These are phyloP conservation scores for Nyssa sinensis DNA, from an alignment of 148 eudicot genomes.

Conservation along the genomic window DNA sequence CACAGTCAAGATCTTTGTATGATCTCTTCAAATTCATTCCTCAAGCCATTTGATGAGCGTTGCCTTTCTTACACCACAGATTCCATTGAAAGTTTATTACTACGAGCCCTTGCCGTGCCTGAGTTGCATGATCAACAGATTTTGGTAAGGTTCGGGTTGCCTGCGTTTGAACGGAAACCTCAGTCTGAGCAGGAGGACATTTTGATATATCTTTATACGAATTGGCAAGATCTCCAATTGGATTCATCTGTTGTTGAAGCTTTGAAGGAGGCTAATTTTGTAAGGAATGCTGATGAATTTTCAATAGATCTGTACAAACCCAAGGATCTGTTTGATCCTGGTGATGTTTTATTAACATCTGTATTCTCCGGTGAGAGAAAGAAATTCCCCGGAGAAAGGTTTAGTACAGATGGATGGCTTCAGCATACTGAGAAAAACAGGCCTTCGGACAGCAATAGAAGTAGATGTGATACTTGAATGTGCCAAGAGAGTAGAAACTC, in stretches of 20 bases:
- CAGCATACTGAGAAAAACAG: slow-evolving; percentile 72
- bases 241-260: slow-evolving; percentile 71
- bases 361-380: slow-evolving; percentile 81
- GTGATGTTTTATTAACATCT: slow-evolving; percentile 71
- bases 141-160: slow-evolving; percentile 77
- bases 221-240: slow-evolving; percentile 83
- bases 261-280: slow-evolving; percentile 73
- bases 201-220: slow-evolving; percentile 67
- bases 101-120: slow-evolving; percentile 81
- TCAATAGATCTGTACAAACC: slow-evolving; percentile 64
- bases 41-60: slow-evolving; percentile 76
- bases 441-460: slow-evolving; percentile 73
- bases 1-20: slow-evolving; percentile 64
- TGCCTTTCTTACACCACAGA: slow-evolving; percentile 63
- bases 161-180: slow-evolving; percentile 71
- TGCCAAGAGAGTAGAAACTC: slow-evolving; percentile 84
- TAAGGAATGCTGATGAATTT: slow-evolving; percentile 77
- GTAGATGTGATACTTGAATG: slow-evolving; percentile 87
- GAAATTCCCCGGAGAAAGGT: slow-evolving; percentile 94
- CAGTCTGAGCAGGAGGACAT: slow-evolving; percentile 79
- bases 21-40: slow-evolving; percentile 73
- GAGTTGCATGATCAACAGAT: slow-evolving; percentile 81
- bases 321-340: slow-evolving; percentile 86
- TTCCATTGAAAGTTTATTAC: slow-evolving; percentile 59
- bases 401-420: slow-evolving; percentile 81